Evolutionary conservation across 352 stramenopile genomes (phyloP), one percentile per base, ranked within the genome.

Genomic region (Phytophthora chlamydospora): DNA sequence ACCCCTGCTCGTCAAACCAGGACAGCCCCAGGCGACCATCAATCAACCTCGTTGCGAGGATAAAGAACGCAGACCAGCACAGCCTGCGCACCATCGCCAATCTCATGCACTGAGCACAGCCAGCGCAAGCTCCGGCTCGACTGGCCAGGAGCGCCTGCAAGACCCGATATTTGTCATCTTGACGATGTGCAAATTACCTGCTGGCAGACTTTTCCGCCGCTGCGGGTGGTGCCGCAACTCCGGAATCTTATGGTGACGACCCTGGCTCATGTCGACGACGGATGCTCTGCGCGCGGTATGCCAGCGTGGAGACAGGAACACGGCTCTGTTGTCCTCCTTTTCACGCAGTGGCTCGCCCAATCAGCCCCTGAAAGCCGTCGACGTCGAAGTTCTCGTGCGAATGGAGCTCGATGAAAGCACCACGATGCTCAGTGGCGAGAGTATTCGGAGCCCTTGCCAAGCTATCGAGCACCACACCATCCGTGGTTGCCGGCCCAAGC

Each of bases 81-180:
- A 35, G 29, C 40, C 48, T 66, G 48, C 42, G 42, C 42, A 55
- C 42, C 1, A 35, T 55, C 44, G 59, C 59, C 59, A 68, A 52
- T 58, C 53, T 68, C 59, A 27, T 70, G 32, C 36, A 51, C 48
- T 66, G 45, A 65, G 54, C 42, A 48, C 55, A 66, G 55, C 55
- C 55, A 56, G 58, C 58, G 17, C 59, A 65, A 11, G 33, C 38
- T 68, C 63, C 34, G 58, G 63, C 58, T 68, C 36, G 48, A 53
- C 19, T 31, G 16, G 42, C 47, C 38, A 35, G 32, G 19, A 36
- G 17, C 4, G 14, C 34, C 47, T 66, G 33, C 32, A 12, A 66
- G 29, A 65, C 17, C 27, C 34, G 21, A 69, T 69, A 63, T 2
- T 17, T 17, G 6, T 42, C 44, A 53, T 53, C 44, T 36, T 44